Conservation (phyloP, 768 basidiomycete species). For the Tulasnella sp. region DNA sequence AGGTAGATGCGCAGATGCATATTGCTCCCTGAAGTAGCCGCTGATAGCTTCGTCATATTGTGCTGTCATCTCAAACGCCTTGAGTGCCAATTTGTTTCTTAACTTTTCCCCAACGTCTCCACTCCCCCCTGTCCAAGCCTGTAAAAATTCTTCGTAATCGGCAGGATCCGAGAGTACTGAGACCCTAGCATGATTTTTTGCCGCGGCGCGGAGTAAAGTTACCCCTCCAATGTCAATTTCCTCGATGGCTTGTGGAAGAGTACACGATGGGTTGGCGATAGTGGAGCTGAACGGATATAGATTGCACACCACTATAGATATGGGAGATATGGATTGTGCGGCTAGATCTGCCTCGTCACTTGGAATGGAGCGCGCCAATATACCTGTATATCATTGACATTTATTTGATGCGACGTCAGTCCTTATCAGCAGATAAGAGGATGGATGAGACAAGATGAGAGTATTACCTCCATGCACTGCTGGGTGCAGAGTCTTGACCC, state of each 20-base stretch:
- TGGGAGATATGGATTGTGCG: constrained; percentile 75
- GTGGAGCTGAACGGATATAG: constrained; percentile 94
- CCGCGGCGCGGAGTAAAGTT: constrained; percentile 90
- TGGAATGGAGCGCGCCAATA: constrained; percentile 81
- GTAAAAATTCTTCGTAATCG: constrained; percentile 75
- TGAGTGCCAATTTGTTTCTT: constrained; percentile 72
- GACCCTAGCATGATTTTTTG: constrained; percentile 93
- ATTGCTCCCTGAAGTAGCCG: constrained; percentile 92
- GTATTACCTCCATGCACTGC: constrained; percentile 91
- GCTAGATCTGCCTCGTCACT: constrained; percentile 81
- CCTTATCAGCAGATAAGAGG: too few relatives aligned
- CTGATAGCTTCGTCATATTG: constrained; percentile 91
- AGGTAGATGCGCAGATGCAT: constrained; percentile 65
- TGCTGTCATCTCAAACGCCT: constrained; percentile 95
- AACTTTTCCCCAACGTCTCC: constrained; percentile 61
- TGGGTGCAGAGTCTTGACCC: constrained; percentile 97
- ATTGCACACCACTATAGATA: constrained; percentile 97
- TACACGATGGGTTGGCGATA: constrained; percentile 77
- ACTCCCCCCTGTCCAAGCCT: constrained; percentile 59
- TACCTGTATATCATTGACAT: constrained; percentile 64
- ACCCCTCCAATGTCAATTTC: constrained; percentile 99
- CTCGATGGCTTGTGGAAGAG: constrained; percentile 84
- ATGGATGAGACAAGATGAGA: too few relatives aligned
- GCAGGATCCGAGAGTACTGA: constrained; percentile 77
- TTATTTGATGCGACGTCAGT: too few relatives aligned